phyloP scores from a whole-genome alignment of 2,329 filamentous ascomycete species.

The Alternaria sp. region DNA sequence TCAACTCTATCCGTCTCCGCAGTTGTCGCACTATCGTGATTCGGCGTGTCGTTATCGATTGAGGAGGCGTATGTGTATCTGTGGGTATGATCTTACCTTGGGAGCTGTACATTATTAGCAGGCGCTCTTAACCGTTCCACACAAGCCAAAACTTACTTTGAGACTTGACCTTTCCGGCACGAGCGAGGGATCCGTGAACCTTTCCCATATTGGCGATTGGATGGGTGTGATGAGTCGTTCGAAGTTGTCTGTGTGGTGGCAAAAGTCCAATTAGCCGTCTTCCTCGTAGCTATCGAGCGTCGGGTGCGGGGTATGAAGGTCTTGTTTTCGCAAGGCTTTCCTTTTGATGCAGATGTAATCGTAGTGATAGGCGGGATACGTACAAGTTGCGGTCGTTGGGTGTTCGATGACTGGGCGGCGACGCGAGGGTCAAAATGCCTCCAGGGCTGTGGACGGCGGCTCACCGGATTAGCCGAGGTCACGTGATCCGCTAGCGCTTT shows the following conservation, averaged over 20 bases:
- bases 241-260: conserved; percentile 44
- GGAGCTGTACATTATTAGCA: conserved; percentile 35
- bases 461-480: conserved; percentile 35
- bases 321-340: conserved; percentile 18
- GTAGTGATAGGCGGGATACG: conserved; percentile 34
- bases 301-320: conserved; percentile 4
- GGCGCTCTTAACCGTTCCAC: conserved; percentile 8
- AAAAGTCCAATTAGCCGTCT: conserved; percentile 43
- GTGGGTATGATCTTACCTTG: conserved; percentile 34
- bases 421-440: conserved; percentile 28
- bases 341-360: conserved; percentile 3
- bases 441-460: conserved; percentile 18
- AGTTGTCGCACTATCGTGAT: not conserved
- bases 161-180: conserved; percentile 97
- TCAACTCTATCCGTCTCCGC: not conserved
- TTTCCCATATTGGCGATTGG: conserved; percentile 79
- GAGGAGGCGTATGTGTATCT: conserved; percentile 3
- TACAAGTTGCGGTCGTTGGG: conserved; percentile 47
- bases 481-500: conserved; percentile 24
- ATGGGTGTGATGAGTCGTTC: conserved; percentile 36
- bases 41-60: conserved; percentile 6
- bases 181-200: conserved; percentile 92
- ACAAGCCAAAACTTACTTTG: conserved; percentile 35
- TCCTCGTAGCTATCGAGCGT: conserved; percentile 12
- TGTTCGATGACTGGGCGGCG: conserved; percentile 46